Percentiles rank a stretch among this genome's conserved stretches.
Evolutionary conservation across 176 grass and related monocot species (phyloP).

Genomic region (Oryza glumipatula): DNA sequence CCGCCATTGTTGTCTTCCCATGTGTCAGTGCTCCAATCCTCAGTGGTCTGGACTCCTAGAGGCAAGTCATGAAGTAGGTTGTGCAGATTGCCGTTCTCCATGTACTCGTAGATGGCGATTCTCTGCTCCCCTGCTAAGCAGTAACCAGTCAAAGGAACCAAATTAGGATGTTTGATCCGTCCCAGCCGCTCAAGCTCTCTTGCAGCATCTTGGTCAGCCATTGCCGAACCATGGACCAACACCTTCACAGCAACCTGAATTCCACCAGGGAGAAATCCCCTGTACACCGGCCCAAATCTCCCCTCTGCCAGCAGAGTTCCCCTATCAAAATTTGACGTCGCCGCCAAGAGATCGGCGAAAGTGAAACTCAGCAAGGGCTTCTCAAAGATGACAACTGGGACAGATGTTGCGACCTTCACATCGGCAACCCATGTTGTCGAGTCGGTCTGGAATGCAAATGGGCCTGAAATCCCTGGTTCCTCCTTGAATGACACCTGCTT

Average conservation of each 20-base stretch:
- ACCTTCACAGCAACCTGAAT: conserved; percentile 92
- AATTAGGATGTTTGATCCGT: conserved; percentile 84
- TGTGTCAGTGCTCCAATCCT: conserved; percentile 96
- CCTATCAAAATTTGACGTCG: conserved; percentile 85
- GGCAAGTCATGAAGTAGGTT: conserved; percentile 93
- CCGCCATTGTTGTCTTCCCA: conserved; percentile 76
- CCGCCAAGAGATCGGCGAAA: conserved; percentile 78
- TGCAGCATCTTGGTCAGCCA: conserved; percentile 74
- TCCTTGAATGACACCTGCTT: conserved; percentile 77
- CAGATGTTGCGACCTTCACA: conserved; percentile 85
- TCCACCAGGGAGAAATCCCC: conserved; percentile 83
- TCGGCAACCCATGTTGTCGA: conserved; percentile 92
- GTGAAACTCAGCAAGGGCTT: conserved; percentile 87
- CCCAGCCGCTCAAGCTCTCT: conserved; percentile 86
- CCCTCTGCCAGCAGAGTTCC: conserved; percentile 93
- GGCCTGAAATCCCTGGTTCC: conserved; percentile 68
- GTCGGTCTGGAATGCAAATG: conserved; percentile 84
- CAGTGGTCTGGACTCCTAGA: conserved; percentile 78
- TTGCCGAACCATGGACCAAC: conserved; percentile 68
- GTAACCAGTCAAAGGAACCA: conserved; percentile 89
- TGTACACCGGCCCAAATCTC: conserved; percentile 86
- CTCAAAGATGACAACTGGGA: conserved; percentile 94
- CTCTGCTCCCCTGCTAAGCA: conserved; percentile 86
- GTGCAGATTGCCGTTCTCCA: conserved; percentile 95
- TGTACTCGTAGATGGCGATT: conserved; percentile 96